Conservation (phyloP, 345 rosid species). For the Populus davidiana region DNA sequence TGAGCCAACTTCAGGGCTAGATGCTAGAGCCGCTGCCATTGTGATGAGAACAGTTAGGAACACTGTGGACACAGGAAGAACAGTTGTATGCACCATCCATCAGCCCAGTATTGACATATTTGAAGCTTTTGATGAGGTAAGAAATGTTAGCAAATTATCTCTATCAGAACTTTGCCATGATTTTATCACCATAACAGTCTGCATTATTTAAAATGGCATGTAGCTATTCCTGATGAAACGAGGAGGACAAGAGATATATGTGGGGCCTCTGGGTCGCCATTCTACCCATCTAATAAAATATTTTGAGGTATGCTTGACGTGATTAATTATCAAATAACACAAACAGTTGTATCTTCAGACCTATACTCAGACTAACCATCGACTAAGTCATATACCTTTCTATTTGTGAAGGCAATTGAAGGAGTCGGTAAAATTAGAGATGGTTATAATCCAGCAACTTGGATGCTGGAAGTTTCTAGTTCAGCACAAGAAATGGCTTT, state of each 20-base stretch:
- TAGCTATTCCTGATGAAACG: constrained; percentile 67
- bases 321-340: neutral
- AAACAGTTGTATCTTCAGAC: neutral
- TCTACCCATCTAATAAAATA: constrained; percentile 58
- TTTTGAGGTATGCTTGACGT: constrained; percentile 51
- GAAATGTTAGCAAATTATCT: neutral
- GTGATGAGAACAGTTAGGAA: constrained; percentile 91
- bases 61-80: constrained; percentile 90
- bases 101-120: constrained; percentile 93
- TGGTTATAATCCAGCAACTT: constrained; percentile 85
- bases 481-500: constrained; percentile 56
- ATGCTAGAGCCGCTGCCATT: constrained; percentile 95
- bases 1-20: constrained; percentile 94
- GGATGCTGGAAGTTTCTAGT: constrained; percentile 76
- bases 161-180: neutral
- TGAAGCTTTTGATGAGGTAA: constrained; percentile 91
- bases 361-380: neutral
- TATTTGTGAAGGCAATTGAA: constrained; percentile 40
- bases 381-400: neutral
- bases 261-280: constrained; percentile 69
- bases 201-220: neutral
- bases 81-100: constrained; percentile 91
- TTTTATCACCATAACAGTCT: neutral
- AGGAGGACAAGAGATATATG: constrained; percentile 83
- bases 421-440: constrained; percentile 62